A percentile compares a stretch with the other conserved stretches of the same genome.
Conservation (phyloP, 1,139 yeast genomes). For the Hyphopichia pseudoburtonii region DNA sequence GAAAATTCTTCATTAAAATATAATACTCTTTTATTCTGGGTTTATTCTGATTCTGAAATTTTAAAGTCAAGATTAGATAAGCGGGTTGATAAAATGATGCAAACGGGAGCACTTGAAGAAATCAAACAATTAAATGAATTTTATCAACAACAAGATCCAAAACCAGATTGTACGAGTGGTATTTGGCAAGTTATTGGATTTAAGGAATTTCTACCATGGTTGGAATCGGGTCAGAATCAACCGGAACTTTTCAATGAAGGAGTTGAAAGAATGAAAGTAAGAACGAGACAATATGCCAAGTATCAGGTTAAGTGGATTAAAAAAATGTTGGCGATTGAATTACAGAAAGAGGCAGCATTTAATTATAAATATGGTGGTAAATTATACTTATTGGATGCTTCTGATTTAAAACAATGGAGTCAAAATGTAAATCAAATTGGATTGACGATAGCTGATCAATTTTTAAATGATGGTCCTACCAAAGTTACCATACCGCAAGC, state of each 20-base stretch:
- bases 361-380: slow-evolving; percentile 58
- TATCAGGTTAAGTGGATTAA: slow-evolving; percentile 92
- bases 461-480: slow-evolving; percentile 28
- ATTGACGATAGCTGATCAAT: slow-evolving; percentile 42
- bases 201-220: slow-evolving; percentile 87
- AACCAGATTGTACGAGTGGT: slow-evolving; percentile 65
- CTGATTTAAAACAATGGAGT: slow-evolving; percentile 65
- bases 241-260: slow-evolving; percentile 40
- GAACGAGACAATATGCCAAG: slow-evolving; percentile 86
- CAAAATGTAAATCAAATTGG: slow-evolving; percentile 59
- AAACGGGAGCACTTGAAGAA: slow-evolving; percentile 67
- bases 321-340: slow-evolving; percentile 65
- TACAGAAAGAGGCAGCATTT: slow-evolving; percentile 51
- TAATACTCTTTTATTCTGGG: slow-evolving; percentile 78
- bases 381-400: slow-evolving; percentile 72
- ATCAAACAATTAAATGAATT: slow-evolving; percentile 54
- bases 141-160: slow-evolving; percentile 28
- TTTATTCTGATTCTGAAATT: slow-evolving; percentile 64
- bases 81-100: slow-evolving; percentile 83
- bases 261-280: slow-evolving; percentile 73
- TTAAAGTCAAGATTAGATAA: slow-evolving; percentile 66
- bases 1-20: slow-evolving; percentile 55
- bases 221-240: slow-evolving; percentile 26
- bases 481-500: slow-evolving; percentile 28
- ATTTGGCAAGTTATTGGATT: slow-evolving; percentile 96